A percentile compares a stretch with the other conserved stretches of the same genome.
phyloP scores from a whole-genome alignment of 1,139 yeast genomes.

The Diutina catenulata region DNA sequence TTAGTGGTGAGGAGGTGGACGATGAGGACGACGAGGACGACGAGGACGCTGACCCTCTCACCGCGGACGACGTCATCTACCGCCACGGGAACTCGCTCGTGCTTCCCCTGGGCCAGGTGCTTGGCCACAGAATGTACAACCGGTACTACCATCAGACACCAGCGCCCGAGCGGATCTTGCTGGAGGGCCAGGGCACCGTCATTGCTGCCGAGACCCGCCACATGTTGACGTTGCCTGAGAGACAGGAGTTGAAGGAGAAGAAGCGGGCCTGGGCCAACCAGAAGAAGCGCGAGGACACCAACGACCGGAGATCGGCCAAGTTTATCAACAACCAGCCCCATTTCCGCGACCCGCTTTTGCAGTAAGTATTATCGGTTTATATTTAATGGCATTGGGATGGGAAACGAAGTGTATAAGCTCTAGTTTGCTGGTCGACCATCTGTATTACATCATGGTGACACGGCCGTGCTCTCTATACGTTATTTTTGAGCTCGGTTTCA shows the following conservation, averaged over 20 bases:
- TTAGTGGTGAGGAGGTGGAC: neutral
- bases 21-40: neutral
- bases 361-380: too few species aligned
- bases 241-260: conserved; percentile 13
- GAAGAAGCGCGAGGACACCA: neutral
- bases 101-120: conserved; percentile 5
- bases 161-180: conserved; percentile 7
- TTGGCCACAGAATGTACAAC: conserved; percentile 7
- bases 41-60: neutral
- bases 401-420: too few species aligned
- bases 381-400: too few species aligned
- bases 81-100: conserved; percentile 2
- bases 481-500: too few species aligned
- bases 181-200: conserved; percentile 13
- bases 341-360: conserved; percentile 5
- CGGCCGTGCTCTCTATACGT: too few species aligned
- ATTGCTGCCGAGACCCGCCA: conserved; percentile 4
- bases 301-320: neutral
- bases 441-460: too few species aligned
- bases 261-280: neutral
- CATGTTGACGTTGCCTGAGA: conserved; percentile 3
- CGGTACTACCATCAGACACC: conserved; percentile 31
- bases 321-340: conserved; percentile 5
- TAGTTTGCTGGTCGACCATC: too few species aligned
- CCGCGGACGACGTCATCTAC: neutral